phyloP scores from a whole-genome alignment of 2,329 filamentous ascomycete genomes.

The Colletotrichum paranaense region DNA sequence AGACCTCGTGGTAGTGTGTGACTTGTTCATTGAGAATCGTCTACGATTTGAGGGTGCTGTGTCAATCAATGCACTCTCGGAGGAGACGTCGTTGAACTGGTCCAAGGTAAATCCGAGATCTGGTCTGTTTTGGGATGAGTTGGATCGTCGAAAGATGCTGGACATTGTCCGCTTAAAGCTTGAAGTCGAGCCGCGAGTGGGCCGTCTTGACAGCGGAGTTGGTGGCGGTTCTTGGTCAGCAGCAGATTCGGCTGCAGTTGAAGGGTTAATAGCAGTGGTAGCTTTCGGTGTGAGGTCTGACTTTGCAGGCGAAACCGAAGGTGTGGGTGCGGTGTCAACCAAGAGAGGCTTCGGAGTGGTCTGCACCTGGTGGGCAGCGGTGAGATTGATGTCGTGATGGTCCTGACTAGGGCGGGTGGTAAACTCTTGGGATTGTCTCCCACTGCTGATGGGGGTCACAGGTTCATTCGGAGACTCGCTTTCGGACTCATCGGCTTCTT shows the following conservation, averaged over 20 bases:
- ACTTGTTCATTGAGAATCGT: conserved; percentile 57
- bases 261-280: conserved; percentile 1
- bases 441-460: conserved; percentile 69
- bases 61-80: conserved; percentile 38
- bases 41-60: conserved; percentile 21
- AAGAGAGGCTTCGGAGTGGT: conserved; percentile 29
- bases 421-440: conserved; percentile 66
- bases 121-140: conserved; percentile 46
- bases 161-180: conserved; percentile 63
- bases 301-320: conserved; percentile 10
- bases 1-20: conserved; percentile 58
- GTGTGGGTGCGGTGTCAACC: conserved; percentile 28
- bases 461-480: conserved; percentile 71
- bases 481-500: conserved; percentile 70
- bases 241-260: conserved; percentile 19
- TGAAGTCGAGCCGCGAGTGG: conserved; percentile 54
- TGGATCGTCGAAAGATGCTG: conserved; percentile 58
- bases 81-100: conserved; percentile 34
- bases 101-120: conserved; percentile 37
- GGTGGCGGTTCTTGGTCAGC: conserved; percentile 42
- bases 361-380: conserved; percentile 32
- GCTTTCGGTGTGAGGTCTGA: conserved; percentile 18
- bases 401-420: conserved; percentile 55
- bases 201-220: conserved; percentile 50
- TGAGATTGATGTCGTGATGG: conserved; percentile 45